A percentile compares a stretch with the other conserved stretches of the same genome.
Evolutionary conservation across 2,329 filamentous ascomycete species (phyloP).

Genomic region (Aureobasidium leucospermi): DNA sequence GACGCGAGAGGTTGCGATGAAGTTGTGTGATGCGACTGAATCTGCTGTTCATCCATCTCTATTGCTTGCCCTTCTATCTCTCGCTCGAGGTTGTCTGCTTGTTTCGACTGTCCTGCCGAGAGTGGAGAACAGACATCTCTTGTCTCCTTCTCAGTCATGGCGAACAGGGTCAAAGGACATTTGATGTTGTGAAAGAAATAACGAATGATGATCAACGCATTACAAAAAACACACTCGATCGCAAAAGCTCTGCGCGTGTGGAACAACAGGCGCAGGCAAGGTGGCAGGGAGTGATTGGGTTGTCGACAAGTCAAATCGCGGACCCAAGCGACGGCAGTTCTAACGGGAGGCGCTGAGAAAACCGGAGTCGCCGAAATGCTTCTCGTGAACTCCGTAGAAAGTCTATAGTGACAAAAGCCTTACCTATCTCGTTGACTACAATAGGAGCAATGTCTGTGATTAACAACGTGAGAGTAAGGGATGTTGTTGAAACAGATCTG

Average conservation of each 20-base stretch:
- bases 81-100: neutral
- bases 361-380: neutral
- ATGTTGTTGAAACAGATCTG: neutral
- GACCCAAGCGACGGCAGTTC: neutral
- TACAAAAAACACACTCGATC: neutral
- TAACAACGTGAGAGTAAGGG: too few species aligned
- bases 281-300: slow-evolving; percentile 7
- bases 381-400: neutral
- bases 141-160: slow-evolving; percentile 1
- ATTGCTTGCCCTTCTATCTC: neutral
- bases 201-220: neutral
- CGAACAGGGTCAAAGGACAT: neutral
- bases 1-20: slow-evolving; percentile 15
- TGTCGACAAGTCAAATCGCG: neutral
- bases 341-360: neutral
- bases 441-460: too few species aligned
- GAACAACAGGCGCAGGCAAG: neutral
- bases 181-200: neutral
- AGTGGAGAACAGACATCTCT: neutral
- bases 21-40: neutral
- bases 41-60: neutral
- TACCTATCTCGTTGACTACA: too few species aligned
- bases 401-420: too few species aligned
- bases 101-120: neutral
- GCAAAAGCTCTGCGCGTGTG: neutral